Conservation (phyloP, 441 rosid genomes). For the Hura crepitans region DNA sequence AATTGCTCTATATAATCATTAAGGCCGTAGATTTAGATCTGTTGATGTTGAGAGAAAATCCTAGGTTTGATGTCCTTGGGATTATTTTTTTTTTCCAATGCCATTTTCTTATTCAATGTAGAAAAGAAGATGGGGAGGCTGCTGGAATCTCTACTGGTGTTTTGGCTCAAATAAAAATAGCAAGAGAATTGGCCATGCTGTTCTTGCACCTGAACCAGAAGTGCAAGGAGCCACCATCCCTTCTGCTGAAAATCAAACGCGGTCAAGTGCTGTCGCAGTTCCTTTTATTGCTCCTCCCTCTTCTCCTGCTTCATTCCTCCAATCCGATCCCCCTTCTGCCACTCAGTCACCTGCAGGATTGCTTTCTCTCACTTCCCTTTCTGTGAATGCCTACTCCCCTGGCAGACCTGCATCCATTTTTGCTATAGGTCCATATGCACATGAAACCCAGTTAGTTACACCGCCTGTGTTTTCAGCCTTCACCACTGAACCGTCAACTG, state of each 20-base stretch:
- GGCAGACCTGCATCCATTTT: slow-evolving; percentile 72
- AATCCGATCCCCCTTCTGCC: slow-evolving; percentile 78
- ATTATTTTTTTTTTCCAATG: slow-evolving; percentile 2
- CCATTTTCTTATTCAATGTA: slow-evolving; percentile 27
- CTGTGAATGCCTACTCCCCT: slow-evolving; percentile 55
- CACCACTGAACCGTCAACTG: slow-evolving; percentile 88
- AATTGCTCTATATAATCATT: not conserved
- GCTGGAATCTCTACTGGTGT: slow-evolving; percentile 72
- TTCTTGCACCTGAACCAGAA: slow-evolving; percentile 59
- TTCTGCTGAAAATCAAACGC: slow-evolving; percentile 39
- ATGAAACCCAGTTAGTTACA: slow-evolving; percentile 88
- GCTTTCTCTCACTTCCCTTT: slow-evolving; percentile 52
- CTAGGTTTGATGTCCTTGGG: not conserved
- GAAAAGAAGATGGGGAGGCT: slow-evolving; percentile 88
- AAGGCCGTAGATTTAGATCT: too few relatives aligned
- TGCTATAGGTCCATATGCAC: slow-evolving; percentile 83
- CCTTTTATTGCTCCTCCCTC: slow-evolving; percentile 97
- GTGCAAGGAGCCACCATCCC: slow-evolving; percentile 41
- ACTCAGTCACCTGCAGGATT: slow-evolving; percentile 73
- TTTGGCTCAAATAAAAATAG: slow-evolving; percentile 72
- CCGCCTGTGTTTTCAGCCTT: slow-evolving; percentile 94
- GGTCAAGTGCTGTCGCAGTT: slow-evolving; percentile 48
- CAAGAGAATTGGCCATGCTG: slow-evolving; percentile 82
- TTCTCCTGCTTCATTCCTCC: slow-evolving; percentile 89
- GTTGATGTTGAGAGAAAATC: not conserved